phyloP scores from a whole-genome alignment of 768 basidiomycete genomes.

The Fistulinella prunicolor region DNA sequence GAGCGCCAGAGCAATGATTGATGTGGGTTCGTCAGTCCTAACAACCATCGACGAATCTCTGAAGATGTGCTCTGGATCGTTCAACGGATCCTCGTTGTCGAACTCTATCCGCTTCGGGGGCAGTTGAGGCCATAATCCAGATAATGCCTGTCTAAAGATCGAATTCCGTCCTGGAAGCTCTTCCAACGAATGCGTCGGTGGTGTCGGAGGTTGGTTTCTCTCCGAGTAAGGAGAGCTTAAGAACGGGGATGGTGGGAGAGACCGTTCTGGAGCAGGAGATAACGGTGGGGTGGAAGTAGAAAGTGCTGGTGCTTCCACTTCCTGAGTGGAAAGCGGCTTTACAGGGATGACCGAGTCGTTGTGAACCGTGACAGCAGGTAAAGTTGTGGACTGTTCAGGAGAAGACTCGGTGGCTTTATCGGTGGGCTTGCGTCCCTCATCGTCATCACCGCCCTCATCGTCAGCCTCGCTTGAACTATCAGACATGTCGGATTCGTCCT shows the following conservation, averaged over 20 bases:
- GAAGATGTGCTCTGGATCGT: slow-evolving; percentile 90
- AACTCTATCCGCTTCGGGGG: slow-evolving; percentile 52
- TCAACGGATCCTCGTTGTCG: slow-evolving; percentile 64
- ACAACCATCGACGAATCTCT: slow-evolving; percentile 93
- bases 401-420: slow-evolving; percentile 29
- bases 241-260: slow-evolving; percentile 57
- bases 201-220: slow-evolving; percentile 40
- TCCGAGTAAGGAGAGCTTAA: slow-evolving; percentile 38
- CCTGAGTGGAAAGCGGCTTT: slow-evolving; percentile 31
- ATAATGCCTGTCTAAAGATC: slow-evolving; percentile 63
- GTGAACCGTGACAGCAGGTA: slow-evolving; percentile 19
- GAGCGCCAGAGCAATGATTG: slow-evolving; percentile 92
- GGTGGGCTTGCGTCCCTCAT: slow-evolving; percentile 37
- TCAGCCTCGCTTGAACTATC: slow-evolving; percentile 66
- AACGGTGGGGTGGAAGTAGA: slow-evolving; percentile 23
- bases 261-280: slow-evolving; percentile 20
- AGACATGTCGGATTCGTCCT: slow-evolving; percentile 74
- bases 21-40: slow-evolving; percentile 94
- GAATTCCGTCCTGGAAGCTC: slow-evolving; percentile 52
- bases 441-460: slow-evolving; percentile 63
- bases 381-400: slow-evolving; percentile 32
- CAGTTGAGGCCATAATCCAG: slow-evolving; percentile 69
- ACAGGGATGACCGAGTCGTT: slow-evolving; percentile 2
- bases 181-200: slow-evolving; percentile 55
- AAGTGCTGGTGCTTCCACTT: slow-evolving; percentile 5